Evolutionary conservation across 176 grass and related monocot species (phyloP).

Genomic region (Calamus simplicifolius): DNA sequence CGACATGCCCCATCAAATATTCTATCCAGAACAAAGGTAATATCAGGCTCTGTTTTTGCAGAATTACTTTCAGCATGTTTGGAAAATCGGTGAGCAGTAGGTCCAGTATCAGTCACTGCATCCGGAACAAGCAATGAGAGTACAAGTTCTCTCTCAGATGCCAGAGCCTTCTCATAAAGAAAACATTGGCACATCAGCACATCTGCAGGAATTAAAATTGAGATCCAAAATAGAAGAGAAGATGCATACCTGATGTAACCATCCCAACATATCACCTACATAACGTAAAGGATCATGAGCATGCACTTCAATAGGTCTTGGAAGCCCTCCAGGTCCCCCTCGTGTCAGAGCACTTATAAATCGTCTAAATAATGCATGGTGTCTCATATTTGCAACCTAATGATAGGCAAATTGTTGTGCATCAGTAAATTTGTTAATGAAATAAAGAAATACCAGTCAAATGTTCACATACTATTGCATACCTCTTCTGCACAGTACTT

Average conservation of each 20-base stretch:
- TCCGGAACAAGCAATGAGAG: slow-evolving; percentile 64
- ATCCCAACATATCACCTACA: slow-evolving; percentile 94
- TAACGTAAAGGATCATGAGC: slow-evolving; percentile 98
- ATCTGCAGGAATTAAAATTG: neutral
- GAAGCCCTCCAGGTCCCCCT: slow-evolving; percentile 84
- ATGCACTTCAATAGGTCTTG: slow-evolving; percentile 99
- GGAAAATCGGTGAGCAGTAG: slow-evolving; percentile 39
- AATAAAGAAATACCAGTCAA: slow-evolving; percentile 18
- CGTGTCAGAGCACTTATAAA: slow-evolving; percentile 99
- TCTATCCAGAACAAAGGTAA: slow-evolving; percentile 88
- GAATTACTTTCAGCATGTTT: slow-evolving; percentile 38
- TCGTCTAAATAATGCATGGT: slow-evolving; percentile 93
- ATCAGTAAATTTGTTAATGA: slow-evolving; percentile 3
- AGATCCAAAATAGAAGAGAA: neutral
- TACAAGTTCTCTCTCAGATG: slow-evolving; percentile 97
- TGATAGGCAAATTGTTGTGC: neutral
- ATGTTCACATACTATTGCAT: slow-evolving; percentile 7
- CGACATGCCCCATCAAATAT: slow-evolving; percentile 98
- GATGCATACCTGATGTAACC: slow-evolving; percentile 81
- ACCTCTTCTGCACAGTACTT: slow-evolving; percentile 99
- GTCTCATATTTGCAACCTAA: slow-evolving; percentile 98
- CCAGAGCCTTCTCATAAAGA: slow-evolving; percentile 57
- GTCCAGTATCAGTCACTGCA: slow-evolving; percentile 56
- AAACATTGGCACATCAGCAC: neutral
- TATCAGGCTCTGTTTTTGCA: slow-evolving; percentile 49